Evolutionary conservation across 495 filamentous ascomycete genomes (phyloP).

Genomic region (Xylaria acuta): DNA sequence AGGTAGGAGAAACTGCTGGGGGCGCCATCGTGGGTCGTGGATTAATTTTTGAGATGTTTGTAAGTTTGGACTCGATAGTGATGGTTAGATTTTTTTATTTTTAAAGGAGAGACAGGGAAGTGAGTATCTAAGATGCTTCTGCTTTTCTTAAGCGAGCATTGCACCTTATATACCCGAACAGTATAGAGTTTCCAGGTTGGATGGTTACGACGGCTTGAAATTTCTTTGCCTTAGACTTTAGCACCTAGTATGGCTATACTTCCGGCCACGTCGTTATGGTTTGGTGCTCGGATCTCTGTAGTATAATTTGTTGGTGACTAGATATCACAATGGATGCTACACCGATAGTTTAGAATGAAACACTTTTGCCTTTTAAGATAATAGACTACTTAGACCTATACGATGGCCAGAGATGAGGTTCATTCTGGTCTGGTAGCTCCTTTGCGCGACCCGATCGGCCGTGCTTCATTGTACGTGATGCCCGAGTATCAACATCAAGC

Average conservation of each 20-base stretch:
- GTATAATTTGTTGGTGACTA: background rate
- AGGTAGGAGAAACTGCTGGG: background rate
- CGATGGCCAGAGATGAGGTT: background rate
- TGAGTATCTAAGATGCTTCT: background rate
- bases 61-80: background rate
- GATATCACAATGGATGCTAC: background rate
- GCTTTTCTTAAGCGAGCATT: background rate
- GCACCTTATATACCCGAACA: background rate
- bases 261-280: background rate
- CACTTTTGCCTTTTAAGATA: background rate
- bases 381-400: background rate
- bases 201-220: background rate
- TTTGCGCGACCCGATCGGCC: too few species aligned
- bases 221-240: background rate
- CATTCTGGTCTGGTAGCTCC: background rate
- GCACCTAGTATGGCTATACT: background rate
- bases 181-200: background rate
- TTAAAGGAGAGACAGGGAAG: background rate
- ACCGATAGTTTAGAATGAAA: background rate
- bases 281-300: background rate
- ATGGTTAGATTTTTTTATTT: background rate
- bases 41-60: background rate
- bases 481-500: too few species aligned
- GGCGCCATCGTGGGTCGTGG: background rate
- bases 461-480: too few species aligned